Evolutionary conservation across 177 flowering plant genomes (phyloP).

Genomic region (Vitis hybrid): DNA sequence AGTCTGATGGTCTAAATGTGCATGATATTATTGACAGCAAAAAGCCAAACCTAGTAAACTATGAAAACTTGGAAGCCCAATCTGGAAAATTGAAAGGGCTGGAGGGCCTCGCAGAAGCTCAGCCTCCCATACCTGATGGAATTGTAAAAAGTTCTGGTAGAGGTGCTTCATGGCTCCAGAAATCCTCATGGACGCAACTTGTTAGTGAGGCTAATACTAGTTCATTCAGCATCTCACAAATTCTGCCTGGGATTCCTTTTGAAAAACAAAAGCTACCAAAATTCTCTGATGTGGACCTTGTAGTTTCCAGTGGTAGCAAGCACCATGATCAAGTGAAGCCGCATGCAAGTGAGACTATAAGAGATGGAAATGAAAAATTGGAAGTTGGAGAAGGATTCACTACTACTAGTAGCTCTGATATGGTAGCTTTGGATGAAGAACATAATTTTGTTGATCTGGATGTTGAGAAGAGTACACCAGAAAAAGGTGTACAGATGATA

Average conservation of each 20-base stretch:
- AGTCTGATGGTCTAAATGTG: conserved; percentile 2
- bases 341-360: conserved; percentile 9
- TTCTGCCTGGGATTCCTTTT: conserved; percentile 35
- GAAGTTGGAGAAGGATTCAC: conserved; percentile 13
- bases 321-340: background rate
- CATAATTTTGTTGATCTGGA: conserved; percentile 6
- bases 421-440: conserved; percentile 1
- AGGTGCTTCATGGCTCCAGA: conserved; percentile 64
- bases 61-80: conserved; percentile 3
- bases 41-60: background rate
- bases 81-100: background rate
- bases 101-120: conserved; percentile 16
- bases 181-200: conserved; percentile 78
- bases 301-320: background rate
- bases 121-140: conserved; percentile 10
- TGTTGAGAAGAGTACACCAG: background rate
- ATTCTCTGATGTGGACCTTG: conserved; percentile 4
- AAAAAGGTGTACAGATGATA: conserved; percentile 5
- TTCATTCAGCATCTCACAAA: conserved; percentile 66
- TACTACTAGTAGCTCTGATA: conserved; percentile 2
- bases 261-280: conserved; percentile 21
- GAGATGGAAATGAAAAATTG: background rate
- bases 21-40: background rate
- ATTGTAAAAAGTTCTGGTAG: conserved; percentile 19
- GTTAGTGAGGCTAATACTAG: conserved; percentile 35